phyloP scores from a whole-genome alignment of 2,329 filamentous ascomycete species.

The Fusarium hainanense region DNA sequence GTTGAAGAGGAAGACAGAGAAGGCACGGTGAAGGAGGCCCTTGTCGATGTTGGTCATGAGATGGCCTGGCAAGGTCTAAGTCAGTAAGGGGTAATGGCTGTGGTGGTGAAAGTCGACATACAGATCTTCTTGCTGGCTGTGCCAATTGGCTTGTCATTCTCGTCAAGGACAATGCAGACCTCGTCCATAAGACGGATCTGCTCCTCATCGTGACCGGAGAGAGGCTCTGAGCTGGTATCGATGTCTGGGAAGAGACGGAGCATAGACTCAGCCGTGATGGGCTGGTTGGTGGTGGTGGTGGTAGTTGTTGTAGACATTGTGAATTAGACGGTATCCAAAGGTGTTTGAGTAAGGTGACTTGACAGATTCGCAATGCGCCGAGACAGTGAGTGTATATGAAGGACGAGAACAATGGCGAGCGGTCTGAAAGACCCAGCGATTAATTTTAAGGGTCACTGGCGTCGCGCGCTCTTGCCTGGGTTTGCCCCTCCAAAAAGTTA shows the following conservation, averaged over 20 bases:
- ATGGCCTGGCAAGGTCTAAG: constrained; percentile 71
- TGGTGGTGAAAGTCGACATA: constrained; percentile 58
- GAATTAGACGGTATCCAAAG: not conserved
- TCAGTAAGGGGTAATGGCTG: constrained; percentile 26
- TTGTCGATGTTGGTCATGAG: constrained; percentile 99
- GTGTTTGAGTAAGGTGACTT: not conserved
- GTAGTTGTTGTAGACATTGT: constrained; percentile 50
- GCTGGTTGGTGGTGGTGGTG: constrained; percentile 63
- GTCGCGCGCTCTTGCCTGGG: constrained; percentile 27
- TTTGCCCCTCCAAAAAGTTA: constrained; percentile 43
- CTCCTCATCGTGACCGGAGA: constrained; percentile 95
- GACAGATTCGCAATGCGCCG: constrained; percentile 2
- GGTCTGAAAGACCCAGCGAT: constrained; percentile 33
- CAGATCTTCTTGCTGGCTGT: constrained; percentile 98
- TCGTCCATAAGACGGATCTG: constrained; percentile 99
- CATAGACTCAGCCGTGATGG: constrained; percentile 87
- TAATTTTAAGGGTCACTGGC: constrained; percentile 44
- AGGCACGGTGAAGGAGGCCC: constrained; percentile 94
- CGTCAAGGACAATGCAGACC: constrained; percentile 95
- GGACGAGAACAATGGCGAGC: constrained; percentile 15
- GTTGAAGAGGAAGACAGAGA: constrained; percentile 98
- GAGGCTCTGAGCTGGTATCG: constrained; percentile 75
- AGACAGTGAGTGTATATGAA: constrained; percentile 8
- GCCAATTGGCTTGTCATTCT: constrained; percentile 91
- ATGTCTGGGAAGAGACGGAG: constrained; percentile 88